Base-by-base conservation (phyloP, 1,284 basidiomycete species). In the Agaricales sp. region DNA sequence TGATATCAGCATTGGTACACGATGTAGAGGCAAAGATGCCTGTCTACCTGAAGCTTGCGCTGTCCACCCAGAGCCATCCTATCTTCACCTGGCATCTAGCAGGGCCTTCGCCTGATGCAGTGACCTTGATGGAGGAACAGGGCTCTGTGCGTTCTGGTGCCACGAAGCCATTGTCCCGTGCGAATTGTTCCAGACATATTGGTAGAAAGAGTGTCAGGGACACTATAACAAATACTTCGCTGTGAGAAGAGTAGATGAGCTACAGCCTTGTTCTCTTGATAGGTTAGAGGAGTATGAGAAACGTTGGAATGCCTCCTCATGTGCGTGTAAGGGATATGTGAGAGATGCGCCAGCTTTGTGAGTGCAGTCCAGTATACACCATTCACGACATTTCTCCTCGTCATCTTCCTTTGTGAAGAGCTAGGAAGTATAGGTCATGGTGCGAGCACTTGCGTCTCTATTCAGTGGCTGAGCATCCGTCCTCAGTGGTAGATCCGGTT, bases 51-150 rank as follows among this genome's bases (percentile, higher is more conserved):
- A 92, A 92, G 57, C 86, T 89, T 1, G 90, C 87, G 13, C 74
- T 89, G 60, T 93, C 90, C 45, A 93, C 76, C 89, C 89, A 92
- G 1, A 69, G 52, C 73, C 88, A 87, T 0, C 77, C 83, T 50
- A 89, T 66, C 60, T 81, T 81, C 46, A 89, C 85, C 1, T 81
- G 83, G 61, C 87, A 89, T 22, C 83, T 72, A 8, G 64, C 71
- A 14, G 65, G 61, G 8, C 59, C 61, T 3, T 57, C 57, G 14
- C 55, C 55, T 2, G 57, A 46, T n/a, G n/a, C n/a, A 54, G 47
- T 19, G 51, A 52, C 25, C 53, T 57, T 16, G 54, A 49, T 1
- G 55, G 63, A 54, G 11, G 30, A 35, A 35, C 87, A 89, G 3
- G 73, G 73, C 20, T 64, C 53, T 0, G 67, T 74, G 57, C 73